phyloP scores from a whole-genome alignment of 164 flowering plant genomes.

The Magnolia changhungtana region DNA sequence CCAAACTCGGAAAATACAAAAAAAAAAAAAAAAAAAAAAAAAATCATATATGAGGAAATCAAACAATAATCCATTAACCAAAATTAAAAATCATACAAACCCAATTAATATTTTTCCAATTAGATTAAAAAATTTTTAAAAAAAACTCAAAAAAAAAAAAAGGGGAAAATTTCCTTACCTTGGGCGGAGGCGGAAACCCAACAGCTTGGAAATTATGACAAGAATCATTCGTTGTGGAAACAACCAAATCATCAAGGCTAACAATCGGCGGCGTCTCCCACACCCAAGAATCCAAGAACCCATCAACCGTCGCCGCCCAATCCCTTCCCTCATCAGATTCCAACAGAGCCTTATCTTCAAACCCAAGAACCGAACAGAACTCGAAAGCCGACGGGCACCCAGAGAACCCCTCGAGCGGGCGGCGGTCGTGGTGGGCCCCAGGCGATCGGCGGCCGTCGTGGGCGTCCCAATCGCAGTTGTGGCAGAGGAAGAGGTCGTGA shows the following conservation, averaged over 20 bases:
- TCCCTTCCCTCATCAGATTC: conserved; percentile 12
- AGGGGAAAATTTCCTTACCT: conserved; percentile 35
- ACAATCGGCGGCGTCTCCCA: conserved; percentile 57
- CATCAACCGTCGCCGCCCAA: conserved; percentile 19
- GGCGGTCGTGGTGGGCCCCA: conserved; percentile 51
- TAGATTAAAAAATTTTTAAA: neutral
- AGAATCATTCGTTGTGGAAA: conserved; percentile 18
- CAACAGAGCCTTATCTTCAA: conserved; percentile 45
- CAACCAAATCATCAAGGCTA: conserved; percentile 60
- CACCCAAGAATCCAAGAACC: conserved; percentile 38
- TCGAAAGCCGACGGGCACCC: conserved; percentile 66
- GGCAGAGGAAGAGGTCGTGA: conserved; percentile 54
- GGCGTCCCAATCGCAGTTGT: conserved; percentile 76
- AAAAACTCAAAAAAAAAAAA: neutral
- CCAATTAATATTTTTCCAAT: neutral
- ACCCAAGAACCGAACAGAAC: conserved; percentile 43
- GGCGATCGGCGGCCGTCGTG: conserved; percentile 31
- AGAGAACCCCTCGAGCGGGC: conserved; percentile 65
- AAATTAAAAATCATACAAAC: neutral
- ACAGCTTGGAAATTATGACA: conserved; percentile 48
- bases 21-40: neutral
- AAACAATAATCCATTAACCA: neutral
- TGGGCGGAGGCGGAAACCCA: conserved; percentile 64
- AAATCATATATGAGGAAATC: neutral
- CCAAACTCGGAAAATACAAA: neutral